These are phyloP conservation scores for Trichoderma asperelloides DNA, from an alignment of 495 filamentous ascomycete genomes.

Conservation along the genomic window DNA sequence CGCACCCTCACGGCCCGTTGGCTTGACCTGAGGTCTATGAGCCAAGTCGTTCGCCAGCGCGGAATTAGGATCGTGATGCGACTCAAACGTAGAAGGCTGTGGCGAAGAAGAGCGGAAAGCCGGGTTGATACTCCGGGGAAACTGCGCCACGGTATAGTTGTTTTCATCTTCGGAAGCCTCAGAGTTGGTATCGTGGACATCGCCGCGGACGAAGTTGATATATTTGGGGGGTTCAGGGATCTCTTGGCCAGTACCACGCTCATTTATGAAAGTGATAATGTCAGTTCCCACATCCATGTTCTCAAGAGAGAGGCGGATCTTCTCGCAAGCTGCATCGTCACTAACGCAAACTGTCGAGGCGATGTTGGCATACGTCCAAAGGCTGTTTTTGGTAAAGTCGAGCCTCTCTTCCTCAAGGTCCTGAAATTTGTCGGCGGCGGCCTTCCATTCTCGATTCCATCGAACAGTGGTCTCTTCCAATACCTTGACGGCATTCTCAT, in stretches of 20 bases:
- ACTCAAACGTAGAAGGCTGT: conserved; percentile 70
- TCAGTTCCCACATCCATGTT: conserved; percentile 96
- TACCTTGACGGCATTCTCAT: conserved; percentile 81
- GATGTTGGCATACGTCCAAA: conserved; percentile 98
- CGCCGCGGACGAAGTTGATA: conserved; percentile 96
- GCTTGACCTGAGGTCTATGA: conserved; percentile 41
- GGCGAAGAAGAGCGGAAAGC: conserved; percentile 88
- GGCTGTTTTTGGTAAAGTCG: conserved; percentile 92
- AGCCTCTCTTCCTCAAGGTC: conserved; percentile 96
- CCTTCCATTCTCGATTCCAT: conserved; percentile 98
- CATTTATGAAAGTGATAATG: conserved; percentile 81
- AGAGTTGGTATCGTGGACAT: conserved; percentile 70
- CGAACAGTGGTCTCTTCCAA: conserved; percentile 93
- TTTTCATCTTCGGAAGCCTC: conserved; percentile 72
- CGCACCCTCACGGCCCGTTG: conserved; percentile 44
- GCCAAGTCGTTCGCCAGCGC: conserved; percentile 55
- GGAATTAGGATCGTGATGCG: conserved; percentile 75
- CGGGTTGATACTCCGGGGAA: conserved; percentile 89
- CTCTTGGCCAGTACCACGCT: conserved; percentile 83
- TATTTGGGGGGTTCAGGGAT: conserved; percentile 96
- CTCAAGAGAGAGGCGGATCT: conserved; percentile 89
- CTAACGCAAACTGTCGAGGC: conserved; percentile 98
- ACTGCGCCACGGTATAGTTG: conserved; percentile 87
- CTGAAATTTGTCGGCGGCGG: conserved; percentile 98
- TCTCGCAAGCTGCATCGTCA: conserved; percentile 95